These are phyloP conservation scores for Orbilia ellipsospora DNA, from an alignment of 2,329 filamentous ascomycete genomes.

Conservation along the genomic window DNA sequence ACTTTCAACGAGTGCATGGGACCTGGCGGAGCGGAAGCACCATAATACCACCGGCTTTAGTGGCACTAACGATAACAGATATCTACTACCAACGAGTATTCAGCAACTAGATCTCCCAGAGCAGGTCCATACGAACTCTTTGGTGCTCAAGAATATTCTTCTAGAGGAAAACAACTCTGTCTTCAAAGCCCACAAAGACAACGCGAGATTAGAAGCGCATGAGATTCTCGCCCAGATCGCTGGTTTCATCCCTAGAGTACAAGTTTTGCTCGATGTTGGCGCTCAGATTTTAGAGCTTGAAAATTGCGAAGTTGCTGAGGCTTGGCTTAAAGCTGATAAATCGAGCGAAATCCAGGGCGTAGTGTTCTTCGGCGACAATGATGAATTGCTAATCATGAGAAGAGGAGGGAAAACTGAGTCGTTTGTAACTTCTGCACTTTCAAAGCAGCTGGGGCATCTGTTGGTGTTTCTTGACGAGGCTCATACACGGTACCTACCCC, in stretches of 20 bases:
- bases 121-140: constrained; percentile 74
- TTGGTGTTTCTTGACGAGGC: constrained; percentile 77
- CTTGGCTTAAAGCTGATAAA: constrained; percentile 65
- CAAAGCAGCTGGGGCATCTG: constrained; percentile 69
- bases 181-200: constrained; percentile 55
- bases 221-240: constrained; percentile 66
- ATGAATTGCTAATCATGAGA: constrained; percentile 69
- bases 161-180: constrained; percentile 27
- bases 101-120: constrained; percentile 68
- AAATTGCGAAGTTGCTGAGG: constrained; percentile 68
- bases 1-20: constrained; percentile 74
- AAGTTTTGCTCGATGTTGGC: constrained; percentile 77
- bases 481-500: constrained; percentile 71
- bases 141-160: constrained; percentile 66
- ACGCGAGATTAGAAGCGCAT: constrained; percentile 57
- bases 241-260: constrained; percentile 62
- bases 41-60: constrained; percentile 73
- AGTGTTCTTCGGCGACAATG: constrained; percentile 70
- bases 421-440: constrained; percentile 71
- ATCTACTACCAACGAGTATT: constrained; percentile 70
- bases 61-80: constrained; percentile 73
- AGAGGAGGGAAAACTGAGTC: constrained; percentile 63
- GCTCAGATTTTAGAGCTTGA: constrained; percentile 74
- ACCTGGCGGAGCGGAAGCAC: constrained; percentile 66
- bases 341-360: constrained; percentile 59